Base-by-base conservation (phyloP, 2,329 filamentous ascomycete species). In the Fusarium beomiforme region DNA sequence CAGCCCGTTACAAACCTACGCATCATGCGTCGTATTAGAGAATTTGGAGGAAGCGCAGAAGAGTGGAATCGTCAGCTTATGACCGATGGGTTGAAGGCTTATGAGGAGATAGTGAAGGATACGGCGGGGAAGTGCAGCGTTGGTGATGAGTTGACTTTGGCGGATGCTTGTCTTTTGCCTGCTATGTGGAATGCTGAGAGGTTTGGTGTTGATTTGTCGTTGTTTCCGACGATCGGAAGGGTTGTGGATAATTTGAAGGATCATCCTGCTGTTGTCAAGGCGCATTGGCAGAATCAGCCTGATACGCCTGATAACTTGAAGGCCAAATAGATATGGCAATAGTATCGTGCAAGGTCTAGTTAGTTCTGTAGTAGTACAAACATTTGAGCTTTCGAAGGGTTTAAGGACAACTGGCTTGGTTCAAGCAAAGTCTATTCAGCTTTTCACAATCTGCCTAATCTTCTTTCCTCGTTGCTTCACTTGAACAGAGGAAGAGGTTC, bases 1-100 rank as follows among this genome's bases (percentile, higher is more conserved):
- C 89, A 91, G 77, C 89, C 90, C 9, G 83, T 89, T 2, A 90
- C 89, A 3, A 90, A 90, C 71, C 76, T 88, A 21, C 81, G 84
- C 12, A 84, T 89, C 39, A 81, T 88, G 70, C 83, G 84, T 49
- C 81, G 83, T 1, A 81, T 90, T 5, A 81, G 81, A 7, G 78
- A 78, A 0, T 73, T 88, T 0, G 84, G 83, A 1, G 80, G 78
- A 3, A 83, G 82, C 3, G 80, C 82, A 2, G 81, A 81, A 26
- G 78, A 80, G 7, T 90, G 88, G 88, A 86, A 85, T 34, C 80
- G 79, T 42, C 83, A 85, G 57, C 78, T 88, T 9, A 87, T 88
- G 78, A 77, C 78, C 3, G 81, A 84, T 11, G 89, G 89, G 0
- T 78, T 91, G n/a, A 74, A 74, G 19, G 88, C 88, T 4, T 90